These are phyloP conservation scores for Huntiella abstrusa DNA, from an alignment of 2,329 filamentous ascomycete species.

Conservation along the genomic window DNA sequence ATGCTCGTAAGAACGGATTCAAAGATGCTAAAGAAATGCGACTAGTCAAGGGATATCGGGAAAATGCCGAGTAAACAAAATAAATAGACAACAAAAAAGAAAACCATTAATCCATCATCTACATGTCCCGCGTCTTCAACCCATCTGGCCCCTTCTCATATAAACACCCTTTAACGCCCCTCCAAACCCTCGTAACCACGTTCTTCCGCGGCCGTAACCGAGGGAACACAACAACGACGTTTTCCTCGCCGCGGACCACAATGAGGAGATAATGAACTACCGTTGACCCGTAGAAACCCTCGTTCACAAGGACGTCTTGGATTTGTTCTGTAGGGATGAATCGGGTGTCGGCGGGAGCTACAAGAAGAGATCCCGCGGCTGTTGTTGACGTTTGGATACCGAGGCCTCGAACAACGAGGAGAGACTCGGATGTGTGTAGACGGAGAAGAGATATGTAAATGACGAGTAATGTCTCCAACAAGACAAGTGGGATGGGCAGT, in stretches of 20 bases:
- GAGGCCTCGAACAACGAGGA: constrained; percentile 73
- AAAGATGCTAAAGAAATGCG: constrained; percentile 30
- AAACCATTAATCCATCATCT: background rate
- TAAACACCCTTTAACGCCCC: constrained; percentile 62
- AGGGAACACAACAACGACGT: constrained; percentile 90
- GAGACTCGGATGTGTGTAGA: constrained; percentile 51
- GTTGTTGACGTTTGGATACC: constrained; percentile 74
- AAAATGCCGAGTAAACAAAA: constrained; percentile 13
- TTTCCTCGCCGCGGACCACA: constrained; percentile 72
- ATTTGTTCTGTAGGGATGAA: constrained; percentile 83
- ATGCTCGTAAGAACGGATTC: constrained; percentile 42
- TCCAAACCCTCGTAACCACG: constrained; percentile 79
- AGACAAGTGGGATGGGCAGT: constrained; percentile 21
- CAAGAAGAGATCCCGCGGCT: constrained; percentile 32
- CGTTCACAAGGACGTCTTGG: constrained; percentile 82
- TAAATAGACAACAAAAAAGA: constrained; percentile 2
- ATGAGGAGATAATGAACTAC: constrained; percentile 79
- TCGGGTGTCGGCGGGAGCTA: constrained; percentile 29
- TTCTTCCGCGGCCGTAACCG: constrained; percentile 51
- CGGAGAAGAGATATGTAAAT: constrained; percentile 27
- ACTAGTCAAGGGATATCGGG: constrained; percentile 17
- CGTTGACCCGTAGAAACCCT: constrained; percentile 84
- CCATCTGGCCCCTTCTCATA: constrained; percentile 29
- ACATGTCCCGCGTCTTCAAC: constrained; percentile 3
- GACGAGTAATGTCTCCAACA: constrained; percentile 18